Percentiles rank a stretch among this genome's conserved stretches.
Conservation (phyloP, 345 rosid genomes). For the Eucalyptus lansdowneana region DNA sequence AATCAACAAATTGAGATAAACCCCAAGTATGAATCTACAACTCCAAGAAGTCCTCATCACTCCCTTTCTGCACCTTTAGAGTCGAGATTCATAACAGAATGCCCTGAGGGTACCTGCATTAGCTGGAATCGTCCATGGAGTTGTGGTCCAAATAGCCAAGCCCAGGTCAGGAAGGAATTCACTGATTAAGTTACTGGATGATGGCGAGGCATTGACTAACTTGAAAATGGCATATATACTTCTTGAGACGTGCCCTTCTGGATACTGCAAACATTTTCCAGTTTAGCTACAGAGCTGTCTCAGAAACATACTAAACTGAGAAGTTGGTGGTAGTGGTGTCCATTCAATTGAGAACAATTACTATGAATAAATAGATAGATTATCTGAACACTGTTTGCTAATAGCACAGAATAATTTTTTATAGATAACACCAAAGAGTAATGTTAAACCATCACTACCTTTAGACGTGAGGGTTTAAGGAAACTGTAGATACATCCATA, state of each 20-base stretch:
- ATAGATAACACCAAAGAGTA: neutral
- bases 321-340: neutral
- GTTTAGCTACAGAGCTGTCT: neutral
- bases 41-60: neutral
- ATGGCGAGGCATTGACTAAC: slow-evolving; percentile 29
- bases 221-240: slow-evolving; percentile 80
- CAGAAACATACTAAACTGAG: neutral
- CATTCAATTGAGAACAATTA: neutral
- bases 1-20: neutral
- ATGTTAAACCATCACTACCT: neutral
- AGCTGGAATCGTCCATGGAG: slow-evolving; percentile 97
- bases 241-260: slow-evolving; percentile 90
- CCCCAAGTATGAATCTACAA: neutral
- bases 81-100: neutral
- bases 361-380: neutral
- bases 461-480: neutral
- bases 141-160: slow-evolving; percentile 94
- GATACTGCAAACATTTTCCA: slow-evolving; percentile 40
- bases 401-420: neutral
- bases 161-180: slow-evolving; percentile 66
- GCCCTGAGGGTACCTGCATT: slow-evolving; percentile 51
- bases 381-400: neutral
- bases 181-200: slow-evolving; percentile 23
- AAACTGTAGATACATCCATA: neutral
- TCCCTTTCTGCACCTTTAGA: neutral